Percentiles rank a stretch among this genome's conserved stretches.
Conservation (phyloP, 192 early-diverging fungal genomes). For the Coemansia biformis region DNA sequence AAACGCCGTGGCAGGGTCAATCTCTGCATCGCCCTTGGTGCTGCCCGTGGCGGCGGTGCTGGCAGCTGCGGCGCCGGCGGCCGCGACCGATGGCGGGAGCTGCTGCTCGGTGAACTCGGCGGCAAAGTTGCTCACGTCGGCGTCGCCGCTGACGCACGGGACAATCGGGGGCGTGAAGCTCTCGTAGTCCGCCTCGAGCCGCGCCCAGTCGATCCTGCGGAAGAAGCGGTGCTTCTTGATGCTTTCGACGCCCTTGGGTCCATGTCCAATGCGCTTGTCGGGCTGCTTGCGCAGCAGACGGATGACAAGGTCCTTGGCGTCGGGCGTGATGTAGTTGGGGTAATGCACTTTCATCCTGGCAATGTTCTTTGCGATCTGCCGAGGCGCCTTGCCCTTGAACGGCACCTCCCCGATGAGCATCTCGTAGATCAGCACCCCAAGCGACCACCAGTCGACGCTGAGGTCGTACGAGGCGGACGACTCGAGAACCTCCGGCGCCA, state of each 20-base stretch:
- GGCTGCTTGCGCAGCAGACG: constrained; percentile 63
- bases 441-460: constrained; percentile 87
- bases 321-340: constrained; percentile 74
- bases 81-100: constrained; percentile 30
- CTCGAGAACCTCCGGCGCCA: constrained; percentile 77
- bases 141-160: constrained; percentile 54
- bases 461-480: constrained; percentile 55
- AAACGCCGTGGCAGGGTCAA: constrained; percentile 47
- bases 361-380: constrained; percentile 81
- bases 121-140: constrained; percentile 78
- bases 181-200: constrained; percentile 45
- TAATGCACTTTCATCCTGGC: constrained; percentile 73
- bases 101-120: constrained; percentile 62
- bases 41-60: too few relatives aligned
- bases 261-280: constrained; percentile 54
- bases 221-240: constrained; percentile 66
- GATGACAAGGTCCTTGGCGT: constrained; percentile 71
- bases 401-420: constrained; percentile 84
- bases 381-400: constrained; percentile 73
- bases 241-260: constrained; percentile 21
- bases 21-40: constrained; percentile 5
- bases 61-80: neutral
- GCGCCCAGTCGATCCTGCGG: constrained; percentile 67
- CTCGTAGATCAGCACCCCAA: constrained; percentile 85
- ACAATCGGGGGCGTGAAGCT: constrained; percentile 62